phyloP scores from a whole-genome alignment of 176 grass and related monocot species.

The Avena sativa region DNA sequence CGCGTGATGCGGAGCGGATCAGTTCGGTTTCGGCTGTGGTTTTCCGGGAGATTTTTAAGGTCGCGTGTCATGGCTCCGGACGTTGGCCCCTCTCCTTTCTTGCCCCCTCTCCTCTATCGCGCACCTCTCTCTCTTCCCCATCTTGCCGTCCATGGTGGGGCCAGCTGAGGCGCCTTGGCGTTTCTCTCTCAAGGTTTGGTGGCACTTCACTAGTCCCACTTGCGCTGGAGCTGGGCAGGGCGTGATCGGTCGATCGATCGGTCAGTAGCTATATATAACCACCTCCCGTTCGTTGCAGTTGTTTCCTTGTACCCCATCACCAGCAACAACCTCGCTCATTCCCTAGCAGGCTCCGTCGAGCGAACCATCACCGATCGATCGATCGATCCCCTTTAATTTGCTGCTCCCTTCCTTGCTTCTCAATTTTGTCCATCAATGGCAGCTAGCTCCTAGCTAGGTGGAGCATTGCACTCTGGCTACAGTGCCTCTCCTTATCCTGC shows the following conservation, averaged over 20 bases:
- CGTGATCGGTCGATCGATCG: background rate
- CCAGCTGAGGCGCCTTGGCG: constrained; percentile 27
- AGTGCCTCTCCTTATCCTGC: background rate
- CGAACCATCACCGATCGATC: too few species aligned
- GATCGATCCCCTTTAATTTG: too few species aligned
- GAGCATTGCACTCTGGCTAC: constrained; percentile 7
- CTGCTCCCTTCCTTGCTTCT: background rate
- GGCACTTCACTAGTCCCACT: constrained; percentile 59
- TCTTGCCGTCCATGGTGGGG: background rate
- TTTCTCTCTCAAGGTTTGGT: constrained; percentile 74
- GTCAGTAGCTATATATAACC: constrained; percentile 67
- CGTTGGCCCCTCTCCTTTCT: constrained; percentile 52
- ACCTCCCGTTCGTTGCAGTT: constrained; percentile 54
- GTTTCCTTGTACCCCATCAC: constrained; percentile 63
- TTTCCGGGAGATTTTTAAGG: constrained; percentile 91
- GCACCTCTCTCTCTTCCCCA: background rate
- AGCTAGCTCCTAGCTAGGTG: background rate
- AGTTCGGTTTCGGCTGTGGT: constrained; percentile 51
- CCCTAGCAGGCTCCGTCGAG: background rate
- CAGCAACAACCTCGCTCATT: constrained; percentile 28
- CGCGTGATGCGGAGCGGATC: constrained; percentile 41
- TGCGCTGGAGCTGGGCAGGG: constrained; percentile 5
- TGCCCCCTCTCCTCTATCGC: constrained; percentile 26
- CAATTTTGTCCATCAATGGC: constrained; percentile 8
- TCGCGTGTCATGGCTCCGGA: constrained; percentile 63